Conservation (phyloP, 202 grass and related monocot species). For the Tripidium arundinaceum region DNA sequence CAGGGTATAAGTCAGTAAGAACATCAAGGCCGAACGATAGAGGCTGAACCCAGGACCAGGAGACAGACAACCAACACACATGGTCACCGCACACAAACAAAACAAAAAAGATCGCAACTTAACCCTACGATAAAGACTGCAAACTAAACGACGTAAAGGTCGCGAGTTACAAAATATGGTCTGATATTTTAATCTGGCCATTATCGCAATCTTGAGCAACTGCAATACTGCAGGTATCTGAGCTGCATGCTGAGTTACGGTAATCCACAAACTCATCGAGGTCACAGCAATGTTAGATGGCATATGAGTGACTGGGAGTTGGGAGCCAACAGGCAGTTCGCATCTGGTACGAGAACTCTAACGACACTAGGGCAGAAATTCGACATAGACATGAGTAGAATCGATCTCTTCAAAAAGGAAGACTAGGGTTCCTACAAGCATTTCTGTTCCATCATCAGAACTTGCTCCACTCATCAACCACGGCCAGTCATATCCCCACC, state of each 20-base stretch:
- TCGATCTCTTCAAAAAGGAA: not conserved
- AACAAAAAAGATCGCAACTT: not conserved
- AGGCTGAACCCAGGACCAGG: not conserved
- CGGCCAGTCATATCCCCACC: conserved; percentile 9
- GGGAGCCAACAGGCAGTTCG: not conserved
- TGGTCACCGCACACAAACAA: too few relatives aligned
- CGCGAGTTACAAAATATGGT: not conserved
- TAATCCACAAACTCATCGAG: not conserved
- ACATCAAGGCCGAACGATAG: too few relatives aligned
- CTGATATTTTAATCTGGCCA: not conserved
- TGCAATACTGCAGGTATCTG: conserved; percentile 4
- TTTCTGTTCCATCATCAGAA: conserved; percentile 12
- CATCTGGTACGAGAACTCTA: not conserved
- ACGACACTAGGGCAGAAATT: not conserved
- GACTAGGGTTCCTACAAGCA: not conserved
- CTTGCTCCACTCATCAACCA: conserved; percentile 18
- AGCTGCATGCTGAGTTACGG: not conserved
- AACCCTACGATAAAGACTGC: not conserved
- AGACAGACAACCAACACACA: not conserved
- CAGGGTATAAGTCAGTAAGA: too few relatives aligned
- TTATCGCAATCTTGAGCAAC: not conserved
- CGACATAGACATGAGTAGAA: not conserved
- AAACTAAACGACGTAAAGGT: not conserved
- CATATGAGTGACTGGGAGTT: conserved; percentile 4
- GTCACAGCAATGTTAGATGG: not conserved